A percentile compares a stretch with the other conserved stretches of the same genome.
Conservation (phyloP, 2,329 filamentous ascomycete species). For the Phialophora expanda region DNA sequence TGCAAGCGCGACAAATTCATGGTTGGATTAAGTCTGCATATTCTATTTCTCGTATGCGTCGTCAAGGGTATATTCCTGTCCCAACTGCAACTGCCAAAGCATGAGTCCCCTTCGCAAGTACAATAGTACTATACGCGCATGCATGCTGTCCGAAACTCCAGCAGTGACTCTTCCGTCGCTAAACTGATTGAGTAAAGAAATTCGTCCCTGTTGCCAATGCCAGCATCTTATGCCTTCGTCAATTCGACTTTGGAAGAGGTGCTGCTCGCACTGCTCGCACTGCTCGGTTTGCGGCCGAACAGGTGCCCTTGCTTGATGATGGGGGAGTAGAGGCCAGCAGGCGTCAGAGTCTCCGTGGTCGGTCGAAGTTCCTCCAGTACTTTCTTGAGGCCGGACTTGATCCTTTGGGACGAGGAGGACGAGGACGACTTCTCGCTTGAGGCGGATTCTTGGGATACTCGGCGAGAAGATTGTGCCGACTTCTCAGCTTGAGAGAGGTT, state of each 20-base stretch:
- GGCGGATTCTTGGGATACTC: constrained; percentile 25
- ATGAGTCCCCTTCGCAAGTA: background rate
- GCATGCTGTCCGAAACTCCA: background rate
- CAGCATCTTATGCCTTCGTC: constrained; percentile 17
- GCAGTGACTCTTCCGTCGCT: background rate
- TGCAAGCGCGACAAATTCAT: background rate
- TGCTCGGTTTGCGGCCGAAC: constrained; percentile 25
- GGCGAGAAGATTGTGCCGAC: constrained; percentile 28
- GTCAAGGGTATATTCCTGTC: background rate
- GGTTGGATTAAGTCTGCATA: background rate
- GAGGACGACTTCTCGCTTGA: constrained; percentile 19
- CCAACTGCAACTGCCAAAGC: background rate
- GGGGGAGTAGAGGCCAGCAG: constrained; percentile 35
- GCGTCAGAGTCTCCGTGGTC: constrained; percentile 27
- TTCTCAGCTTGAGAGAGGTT: constrained; percentile 33
- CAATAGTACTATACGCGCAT: background rate
- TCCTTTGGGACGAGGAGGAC: constrained; percentile 24
- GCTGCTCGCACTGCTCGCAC: constrained; percentile 3
- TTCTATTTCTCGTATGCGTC: background rate
- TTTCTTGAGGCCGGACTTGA: constrained; percentile 31
- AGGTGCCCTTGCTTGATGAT: constrained; percentile 32
- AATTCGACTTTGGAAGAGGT: constrained; percentile 13
- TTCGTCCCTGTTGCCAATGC: constrained; percentile 11
- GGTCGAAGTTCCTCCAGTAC: constrained; percentile 34
- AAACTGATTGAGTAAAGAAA: constrained; percentile 14